Evolutionary conservation across 2,329 filamentous ascomycete species (phyloP).

Genomic region (Didymellaceae sp.): DNA sequence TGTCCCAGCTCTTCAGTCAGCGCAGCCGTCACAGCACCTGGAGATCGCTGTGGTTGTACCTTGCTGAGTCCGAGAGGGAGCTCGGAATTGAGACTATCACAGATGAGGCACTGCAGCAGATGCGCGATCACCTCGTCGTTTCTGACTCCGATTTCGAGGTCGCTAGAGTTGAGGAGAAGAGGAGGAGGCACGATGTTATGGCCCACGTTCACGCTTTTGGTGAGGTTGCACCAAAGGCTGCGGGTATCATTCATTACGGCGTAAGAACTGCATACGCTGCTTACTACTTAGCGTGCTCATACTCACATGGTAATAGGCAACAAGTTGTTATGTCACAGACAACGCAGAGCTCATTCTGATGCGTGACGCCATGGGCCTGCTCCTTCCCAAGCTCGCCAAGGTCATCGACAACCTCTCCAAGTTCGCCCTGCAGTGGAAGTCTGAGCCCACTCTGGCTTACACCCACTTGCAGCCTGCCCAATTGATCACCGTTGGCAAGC

Average conservation of each 20-base stretch:
- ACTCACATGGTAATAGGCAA: conserved; percentile 68
- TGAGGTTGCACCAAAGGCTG: conserved; percentile 74
- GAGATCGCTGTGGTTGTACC: conserved; percentile 84
- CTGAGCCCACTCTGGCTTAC: conserved; percentile 74
- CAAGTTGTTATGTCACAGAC: conserved; percentile 38
- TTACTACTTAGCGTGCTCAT: conserved; percentile 19
- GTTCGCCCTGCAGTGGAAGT: conserved; percentile 77
- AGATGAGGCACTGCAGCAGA: conserved; percentile 62
- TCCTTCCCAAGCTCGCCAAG: conserved; percentile 78
- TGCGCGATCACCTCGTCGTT: conserved; percentile 54
- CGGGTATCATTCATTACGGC: conserved; percentile 78
- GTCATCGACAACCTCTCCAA: conserved; percentile 75
- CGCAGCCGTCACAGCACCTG: conserved; percentile 77
- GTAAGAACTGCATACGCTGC: conserved; percentile 61
- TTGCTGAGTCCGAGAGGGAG: conserved; percentile 82
- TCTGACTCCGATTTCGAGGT: conserved; percentile 57
- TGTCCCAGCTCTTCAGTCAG: conserved; percentile 75
- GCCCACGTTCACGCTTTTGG: conserved; percentile 76
- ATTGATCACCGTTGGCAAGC: conserved; percentile 70
- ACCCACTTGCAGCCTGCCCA: conserved; percentile 74
- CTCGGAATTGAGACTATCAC: conserved; percentile 75
- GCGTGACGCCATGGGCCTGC: conserved; percentile 74
- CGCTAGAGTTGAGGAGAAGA: conserved; percentile 58
- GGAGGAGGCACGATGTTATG: conserved; percentile 71
- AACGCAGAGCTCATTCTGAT: conserved; percentile 66